These are phyloP conservation scores for Apiospora kogelbergensis DNA, from an alignment of 2,329 filamentous ascomycete species.

Conservation along the genomic window DNA sequence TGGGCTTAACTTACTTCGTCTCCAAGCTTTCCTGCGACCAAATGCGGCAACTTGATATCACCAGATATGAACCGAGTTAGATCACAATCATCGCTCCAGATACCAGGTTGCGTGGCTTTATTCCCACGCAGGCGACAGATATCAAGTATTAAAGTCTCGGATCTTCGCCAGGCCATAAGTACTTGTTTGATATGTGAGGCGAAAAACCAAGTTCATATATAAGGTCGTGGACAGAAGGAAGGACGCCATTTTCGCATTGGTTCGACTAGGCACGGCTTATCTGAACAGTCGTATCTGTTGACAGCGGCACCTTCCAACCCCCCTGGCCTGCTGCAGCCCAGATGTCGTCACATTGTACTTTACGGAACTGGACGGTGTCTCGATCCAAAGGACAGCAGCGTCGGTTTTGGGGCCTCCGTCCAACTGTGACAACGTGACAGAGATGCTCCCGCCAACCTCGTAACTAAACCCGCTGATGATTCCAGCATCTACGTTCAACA, in stretches of 20 bases:
- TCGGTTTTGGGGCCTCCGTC: constrained; percentile 26
- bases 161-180: too few species aligned
- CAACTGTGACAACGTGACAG: constrained; percentile 32
- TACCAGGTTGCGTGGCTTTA: neutral
- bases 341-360: constrained; percentile 26
- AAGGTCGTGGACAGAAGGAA: too few species aligned
- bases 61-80: neutral
- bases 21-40: neutral
- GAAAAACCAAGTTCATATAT: too few species aligned
- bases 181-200: too few species aligned
- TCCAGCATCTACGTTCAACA: constrained; percentile 43
- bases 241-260: too few species aligned
- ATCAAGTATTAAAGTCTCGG: neutral
- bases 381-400: constrained; percentile 36
- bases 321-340: constrained; percentile 20
- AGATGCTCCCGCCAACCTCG: constrained; percentile 21
- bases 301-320: constrained; percentile 30
- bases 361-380: constrained; percentile 26
- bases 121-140: neutral
- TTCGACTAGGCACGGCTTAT: neutral
- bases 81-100: neutral
- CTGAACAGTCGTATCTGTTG: constrained; percentile 4
- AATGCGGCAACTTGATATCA: neutral
- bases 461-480: constrained; percentile 40
- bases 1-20: neutral